Conservation (phyloP, 805 yeast species). For the Yarrowia sp. region DNA sequence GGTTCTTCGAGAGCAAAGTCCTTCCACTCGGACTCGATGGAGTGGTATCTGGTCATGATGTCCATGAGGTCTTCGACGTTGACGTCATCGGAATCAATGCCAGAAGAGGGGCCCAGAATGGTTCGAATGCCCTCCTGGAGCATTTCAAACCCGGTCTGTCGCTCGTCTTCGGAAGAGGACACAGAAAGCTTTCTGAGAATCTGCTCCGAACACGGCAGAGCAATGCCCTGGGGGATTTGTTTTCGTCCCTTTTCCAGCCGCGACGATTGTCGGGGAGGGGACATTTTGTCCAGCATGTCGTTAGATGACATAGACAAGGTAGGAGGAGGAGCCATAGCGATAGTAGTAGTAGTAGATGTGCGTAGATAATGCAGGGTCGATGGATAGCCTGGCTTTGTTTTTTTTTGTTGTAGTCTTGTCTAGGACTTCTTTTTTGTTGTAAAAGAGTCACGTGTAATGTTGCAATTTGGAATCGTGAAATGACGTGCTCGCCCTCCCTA, state of each 20-base stretch:
- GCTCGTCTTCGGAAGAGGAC: constrained; percentile 18
- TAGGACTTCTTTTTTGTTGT: not conserved
- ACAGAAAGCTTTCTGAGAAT: constrained; percentile 18
- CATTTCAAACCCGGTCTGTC: constrained; percentile 33
- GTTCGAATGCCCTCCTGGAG: constrained; percentile 39
- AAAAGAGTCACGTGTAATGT: constrained; percentile 30
- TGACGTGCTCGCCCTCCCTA: constrained; percentile 22
- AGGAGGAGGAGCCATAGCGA: not conserved
- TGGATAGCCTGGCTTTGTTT: constrained; percentile 10
- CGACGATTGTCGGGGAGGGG: not conserved
- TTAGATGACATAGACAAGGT: not conserved
- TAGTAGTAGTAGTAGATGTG: not conserved
- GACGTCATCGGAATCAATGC: constrained; percentile 46
- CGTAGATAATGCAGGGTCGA: constrained; percentile 23
- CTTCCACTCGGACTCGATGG: constrained; percentile 54
- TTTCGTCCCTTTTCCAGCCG: constrained; percentile 5
- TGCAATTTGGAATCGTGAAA: constrained; percentile 22
- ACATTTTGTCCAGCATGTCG: not conserved
- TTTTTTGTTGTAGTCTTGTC: not conserved
- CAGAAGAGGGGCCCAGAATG: constrained; percentile 41
- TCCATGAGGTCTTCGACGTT: constrained; percentile 48
- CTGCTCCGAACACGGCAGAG: constrained; percentile 14
- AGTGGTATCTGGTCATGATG: constrained; percentile 48
- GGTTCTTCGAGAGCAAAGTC: constrained; percentile 54
- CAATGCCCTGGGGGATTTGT: not conserved